Evolutionary conservation across 1,284 basidiomycete species (phyloP).

Genomic region (Tilletia horrida): DNA sequence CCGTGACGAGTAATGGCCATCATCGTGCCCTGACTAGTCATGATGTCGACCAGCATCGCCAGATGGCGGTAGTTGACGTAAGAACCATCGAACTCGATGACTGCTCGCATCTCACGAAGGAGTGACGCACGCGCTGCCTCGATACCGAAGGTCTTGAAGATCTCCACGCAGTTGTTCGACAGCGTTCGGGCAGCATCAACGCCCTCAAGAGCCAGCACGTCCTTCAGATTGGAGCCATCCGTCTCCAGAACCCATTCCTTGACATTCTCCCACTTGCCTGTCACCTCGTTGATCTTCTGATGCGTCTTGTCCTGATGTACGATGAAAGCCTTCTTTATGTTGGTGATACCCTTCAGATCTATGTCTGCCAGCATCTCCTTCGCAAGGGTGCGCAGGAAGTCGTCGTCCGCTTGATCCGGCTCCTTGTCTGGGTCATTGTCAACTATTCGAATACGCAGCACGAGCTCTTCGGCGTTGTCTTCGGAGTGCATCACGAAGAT

Average conservation of each 20-base stretch:
- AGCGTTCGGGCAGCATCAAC: slow-evolving; percentile 88
- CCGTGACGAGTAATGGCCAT: slow-evolving; percentile 99
- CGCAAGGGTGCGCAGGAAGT: slow-evolving; percentile 92
- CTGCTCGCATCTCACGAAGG: slow-evolving; percentile 74
- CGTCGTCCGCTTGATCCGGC: slow-evolving; percentile 81
- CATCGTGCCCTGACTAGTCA: slow-evolving; percentile 91
- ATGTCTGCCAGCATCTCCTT: slow-evolving; percentile 96
- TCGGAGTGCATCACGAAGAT: slow-evolving; percentile 98
- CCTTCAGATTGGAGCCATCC: slow-evolving; percentile 65
- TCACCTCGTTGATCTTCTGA: slow-evolving; percentile 57
- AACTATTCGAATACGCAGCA: slow-evolving; percentile 88
- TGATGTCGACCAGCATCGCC: slow-evolving; percentile 90
- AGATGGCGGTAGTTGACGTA: slow-evolving; percentile 99
- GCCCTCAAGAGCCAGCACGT: slow-evolving; percentile 83
- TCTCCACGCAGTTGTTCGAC: slow-evolving; percentile 95
- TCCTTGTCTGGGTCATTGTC: slow-evolving; percentile 85
- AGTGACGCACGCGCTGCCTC: slow-evolving; percentile 93
- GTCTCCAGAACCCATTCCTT: slow-evolving; percentile 94
- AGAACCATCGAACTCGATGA: slow-evolving; percentile 98
- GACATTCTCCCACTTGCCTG: slow-evolving; percentile 49
- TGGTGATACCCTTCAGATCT: slow-evolving; percentile 79
- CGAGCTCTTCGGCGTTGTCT: slow-evolving; percentile 95
- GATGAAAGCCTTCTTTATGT: slow-evolving; percentile 90
- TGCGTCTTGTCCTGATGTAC: slow-evolving; percentile 72
- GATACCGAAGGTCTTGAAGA: slow-evolving; percentile 95